phyloP scores from a whole-genome alignment of 148 eudicot species.

The Agrostemma githago region DNA sequence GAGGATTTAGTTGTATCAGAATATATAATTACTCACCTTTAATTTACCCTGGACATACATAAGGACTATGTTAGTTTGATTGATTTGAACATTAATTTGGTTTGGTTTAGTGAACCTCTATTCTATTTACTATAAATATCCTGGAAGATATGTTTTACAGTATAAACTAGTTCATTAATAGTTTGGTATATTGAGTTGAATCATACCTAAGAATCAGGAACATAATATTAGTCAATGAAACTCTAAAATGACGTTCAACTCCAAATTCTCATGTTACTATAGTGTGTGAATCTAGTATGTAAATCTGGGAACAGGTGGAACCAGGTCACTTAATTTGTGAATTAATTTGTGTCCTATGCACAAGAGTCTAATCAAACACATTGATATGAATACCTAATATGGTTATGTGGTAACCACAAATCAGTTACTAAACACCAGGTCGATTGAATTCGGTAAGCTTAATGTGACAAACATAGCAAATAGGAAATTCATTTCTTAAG shows the following conservation, averaged over 20 bases:
- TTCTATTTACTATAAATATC: not conserved
- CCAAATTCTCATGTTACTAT: not conserved
- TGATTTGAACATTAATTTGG: not conserved
- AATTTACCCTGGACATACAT: not conserved
- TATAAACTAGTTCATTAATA: not conserved
- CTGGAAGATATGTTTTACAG: not conserved
- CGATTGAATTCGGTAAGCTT: no score
- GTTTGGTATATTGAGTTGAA: not conserved
- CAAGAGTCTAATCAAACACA: no score
- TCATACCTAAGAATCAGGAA: not conserved
- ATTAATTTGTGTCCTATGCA: no score
- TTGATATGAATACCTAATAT: no score
- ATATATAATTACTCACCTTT: not conserved
- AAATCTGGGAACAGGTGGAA: not conserved
- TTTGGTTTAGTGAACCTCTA: not conserved
- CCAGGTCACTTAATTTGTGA: not conserved
- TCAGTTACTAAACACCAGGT: no score
- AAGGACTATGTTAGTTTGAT: not conserved
- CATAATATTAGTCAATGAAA: not conserved
- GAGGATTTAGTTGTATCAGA: not conserved
- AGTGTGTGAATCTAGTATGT: not conserved
- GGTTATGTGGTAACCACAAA: no score
- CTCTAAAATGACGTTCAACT: not conserved
- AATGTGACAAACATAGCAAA: no score
- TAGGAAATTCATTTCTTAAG: no score